A percentile compares a stretch with the other conserved stretches of the same genome.
These are phyloP conservation scores for Stachybotrys chartarum DNA, from an alignment of 2,329 filamentous ascomycete genomes.

Conservation along the genomic window DNA sequence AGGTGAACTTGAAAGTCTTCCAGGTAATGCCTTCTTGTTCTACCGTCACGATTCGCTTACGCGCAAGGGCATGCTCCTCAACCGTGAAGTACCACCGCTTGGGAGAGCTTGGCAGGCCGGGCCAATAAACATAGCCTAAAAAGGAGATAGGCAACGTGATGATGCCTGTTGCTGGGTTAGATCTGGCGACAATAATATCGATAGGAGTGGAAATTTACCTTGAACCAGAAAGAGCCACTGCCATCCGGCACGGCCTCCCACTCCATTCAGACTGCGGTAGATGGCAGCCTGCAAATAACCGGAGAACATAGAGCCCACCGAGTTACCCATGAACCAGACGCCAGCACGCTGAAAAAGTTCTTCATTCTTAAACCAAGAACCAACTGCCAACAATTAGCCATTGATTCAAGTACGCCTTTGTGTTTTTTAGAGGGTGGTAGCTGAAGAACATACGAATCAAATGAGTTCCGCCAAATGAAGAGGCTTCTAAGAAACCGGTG, in stretches of 20 bases:
- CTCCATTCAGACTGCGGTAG: slow-evolving; percentile 28
- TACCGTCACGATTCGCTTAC: slow-evolving; percentile 12
- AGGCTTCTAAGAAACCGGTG: slow-evolving; percentile 16
- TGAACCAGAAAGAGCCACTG: slow-evolving; percentile 26
- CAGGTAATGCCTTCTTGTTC: slow-evolving; percentile 14
- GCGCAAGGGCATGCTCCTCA: slow-evolving; percentile 12
- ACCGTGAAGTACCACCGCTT: slow-evolving; percentile 15
- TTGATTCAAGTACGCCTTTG: no score
- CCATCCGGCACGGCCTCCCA: slow-evolving; percentile 39
- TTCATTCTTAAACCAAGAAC: slow-evolving; percentile 15
- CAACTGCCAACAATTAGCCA: background rate
- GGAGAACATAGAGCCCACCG: slow-evolving; percentile 16
- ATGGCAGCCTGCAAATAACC: slow-evolving; percentile 25
- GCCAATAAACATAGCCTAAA: slow-evolving; percentile 18
- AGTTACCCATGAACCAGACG: slow-evolving; percentile 34
- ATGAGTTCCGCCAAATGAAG: slow-evolving; percentile 19
- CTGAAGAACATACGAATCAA: slow-evolving; percentile 15
- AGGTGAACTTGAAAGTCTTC: slow-evolving; percentile 15
- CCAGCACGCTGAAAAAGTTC: slow-evolving; percentile 40
- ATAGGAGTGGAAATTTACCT: slow-evolving; percentile 6
- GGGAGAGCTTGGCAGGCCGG: slow-evolving; percentile 14
- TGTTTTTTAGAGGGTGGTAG: no score
- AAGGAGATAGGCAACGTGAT: slow-evolving; percentile 22
- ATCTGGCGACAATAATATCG: no score
- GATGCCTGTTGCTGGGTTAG: slow-evolving; percentile 3